Conservation (phyloP, 169 alveolate genomes). For the Plasmodium gonderi region DNA sequence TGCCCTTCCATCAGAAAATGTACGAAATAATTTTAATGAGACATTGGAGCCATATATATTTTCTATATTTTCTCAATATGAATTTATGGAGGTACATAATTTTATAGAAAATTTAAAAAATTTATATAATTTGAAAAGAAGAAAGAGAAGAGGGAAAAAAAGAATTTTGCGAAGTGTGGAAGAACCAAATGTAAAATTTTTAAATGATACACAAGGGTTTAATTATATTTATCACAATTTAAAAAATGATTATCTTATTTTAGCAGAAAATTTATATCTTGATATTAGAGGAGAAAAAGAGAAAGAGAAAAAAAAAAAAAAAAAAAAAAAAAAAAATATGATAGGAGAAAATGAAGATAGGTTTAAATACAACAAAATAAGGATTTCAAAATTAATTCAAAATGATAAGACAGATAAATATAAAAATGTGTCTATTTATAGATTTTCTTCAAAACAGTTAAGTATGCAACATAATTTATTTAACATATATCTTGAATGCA, state of each 20-base stretch:
- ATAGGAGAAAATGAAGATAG: not conserved
- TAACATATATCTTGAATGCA: constrained; percentile 59
- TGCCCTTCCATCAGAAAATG: constrained; percentile 42
- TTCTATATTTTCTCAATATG: constrained; percentile 1
- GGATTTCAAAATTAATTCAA: constrained; percentile 31
- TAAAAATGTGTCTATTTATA: constrained; percentile 31
- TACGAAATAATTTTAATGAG: not conserved
- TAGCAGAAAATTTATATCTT: constrained; percentile 29
- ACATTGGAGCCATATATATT: constrained; percentile 19
- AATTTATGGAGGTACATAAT: constrained; percentile 35
- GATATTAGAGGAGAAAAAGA: constrained; percentile 23
- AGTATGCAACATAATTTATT: constrained; percentile 48
- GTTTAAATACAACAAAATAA: not conserved
- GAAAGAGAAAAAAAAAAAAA: not conserved
- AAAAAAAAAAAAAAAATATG: not conserved
- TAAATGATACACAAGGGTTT: constrained; percentile 33
- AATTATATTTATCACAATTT: constrained; percentile 56
- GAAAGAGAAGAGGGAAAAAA: constrained; percentile 1
- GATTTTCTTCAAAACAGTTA: constrained; percentile 37
- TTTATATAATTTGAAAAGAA: constrained; percentile 47
- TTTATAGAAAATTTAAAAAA: constrained; percentile 53
- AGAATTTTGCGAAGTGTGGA: constrained; percentile 3
- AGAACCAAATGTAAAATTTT: constrained; percentile 28
- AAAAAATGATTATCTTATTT: constrained; percentile 34
- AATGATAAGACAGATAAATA: constrained; percentile 49